Evolutionary conservation across 2,329 filamentous ascomycete species (phyloP), one percentile per base, ranked within the genome.

Genomic region (Biscogniauxia marginata): DNA sequence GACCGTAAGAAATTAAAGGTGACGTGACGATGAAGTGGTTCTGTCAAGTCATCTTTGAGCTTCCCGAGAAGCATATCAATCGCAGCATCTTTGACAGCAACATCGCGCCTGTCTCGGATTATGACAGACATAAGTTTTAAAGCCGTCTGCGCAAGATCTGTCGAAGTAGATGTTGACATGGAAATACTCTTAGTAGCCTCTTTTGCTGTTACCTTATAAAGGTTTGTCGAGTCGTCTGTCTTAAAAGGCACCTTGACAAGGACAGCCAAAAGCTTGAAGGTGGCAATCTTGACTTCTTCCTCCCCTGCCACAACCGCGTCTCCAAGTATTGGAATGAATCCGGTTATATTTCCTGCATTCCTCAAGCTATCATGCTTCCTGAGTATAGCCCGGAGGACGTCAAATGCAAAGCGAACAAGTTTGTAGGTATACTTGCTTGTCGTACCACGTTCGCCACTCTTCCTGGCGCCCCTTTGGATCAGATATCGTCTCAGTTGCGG

Each of bases 1-100:
- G 91, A 89, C 45, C 93, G 88, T 56, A 99, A 76, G 73, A 99
- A 98, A 68, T 91, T 96, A 77, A 99, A 99, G 0, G 91, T 95
- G 45, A 96, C 85, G 64, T 96, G 93, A 61, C 96, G 91, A 58
- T 93, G 88, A 62, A 96, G 88, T 3, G 93, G 92, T 70, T 98
- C 91, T 24, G 96, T 96, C 49, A 99, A 82, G 67, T 98, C 93
- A 23, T 92, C 87, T 65, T 92, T 89, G 51, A 98, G 78, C 57
- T 90, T 89, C 59, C 86, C 85, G 3, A 98, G 84, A 2, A 99
- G 77, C 71, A 91, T 88, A 46, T 95, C 91, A 19, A 98, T 77
- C 46, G 93, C 89, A 3, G 85, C 85, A 63, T 96, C 90, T 71
- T 90, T 92, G 67, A 98, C 80, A 18, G 83, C 77, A 4, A 95